Evolutionary conservation across 2,329 filamentous ascomycete genomes (phyloP).

Genomic region (Aspergillus transmontanensis): DNA sequence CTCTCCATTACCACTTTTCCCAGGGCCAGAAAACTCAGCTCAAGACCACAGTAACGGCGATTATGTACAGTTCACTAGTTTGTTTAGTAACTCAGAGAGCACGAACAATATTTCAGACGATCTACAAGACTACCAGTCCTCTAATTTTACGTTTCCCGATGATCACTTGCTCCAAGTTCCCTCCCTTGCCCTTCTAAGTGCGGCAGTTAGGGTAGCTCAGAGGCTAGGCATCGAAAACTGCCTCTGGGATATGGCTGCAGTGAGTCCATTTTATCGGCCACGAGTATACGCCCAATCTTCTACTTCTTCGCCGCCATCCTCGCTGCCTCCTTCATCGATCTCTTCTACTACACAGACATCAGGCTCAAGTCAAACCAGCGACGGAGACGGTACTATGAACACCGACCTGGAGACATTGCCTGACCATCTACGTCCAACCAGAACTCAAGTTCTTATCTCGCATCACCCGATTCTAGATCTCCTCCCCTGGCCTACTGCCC

Average conservation of each 20-base stretch:
- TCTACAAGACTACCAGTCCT: slow-evolving; percentile 13
- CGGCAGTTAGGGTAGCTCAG: slow-evolving; percentile 50
- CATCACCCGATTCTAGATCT: slow-evolving; percentile 63
- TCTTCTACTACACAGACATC: slow-evolving; percentile 18
- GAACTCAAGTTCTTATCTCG: slow-evolving; percentile 51
- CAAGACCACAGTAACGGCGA: not conserved
- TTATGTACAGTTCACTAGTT: not conserved
- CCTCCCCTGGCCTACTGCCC: slow-evolving; percentile 59
- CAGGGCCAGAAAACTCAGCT: not conserved
- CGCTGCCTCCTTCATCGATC: slow-evolving; percentile 12
- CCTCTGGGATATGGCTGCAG: slow-evolving; percentile 52
- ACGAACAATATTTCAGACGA: not conserved
- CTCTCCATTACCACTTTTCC: not conserved
- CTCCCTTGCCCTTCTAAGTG: slow-evolving; percentile 53
- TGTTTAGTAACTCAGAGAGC: not conserved
- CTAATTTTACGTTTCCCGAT: slow-evolving; percentile 44
- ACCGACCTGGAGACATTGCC: slow-evolving; percentile 43
- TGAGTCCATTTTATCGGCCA: slow-evolving; percentile 51
- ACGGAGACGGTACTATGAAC: not conserved
- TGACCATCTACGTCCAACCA: slow-evolving; percentile 53
- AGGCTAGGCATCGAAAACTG: slow-evolving; percentile 47
- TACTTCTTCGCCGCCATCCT: slow-evolving; percentile 3
- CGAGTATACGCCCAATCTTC: not conserved
- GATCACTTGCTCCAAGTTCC: slow-evolving; percentile 53
- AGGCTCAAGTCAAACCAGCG: slow-evolving; percentile 7